Conservation (phyloP, 257 asterid species). For the Przewalskia tangutica region DNA sequence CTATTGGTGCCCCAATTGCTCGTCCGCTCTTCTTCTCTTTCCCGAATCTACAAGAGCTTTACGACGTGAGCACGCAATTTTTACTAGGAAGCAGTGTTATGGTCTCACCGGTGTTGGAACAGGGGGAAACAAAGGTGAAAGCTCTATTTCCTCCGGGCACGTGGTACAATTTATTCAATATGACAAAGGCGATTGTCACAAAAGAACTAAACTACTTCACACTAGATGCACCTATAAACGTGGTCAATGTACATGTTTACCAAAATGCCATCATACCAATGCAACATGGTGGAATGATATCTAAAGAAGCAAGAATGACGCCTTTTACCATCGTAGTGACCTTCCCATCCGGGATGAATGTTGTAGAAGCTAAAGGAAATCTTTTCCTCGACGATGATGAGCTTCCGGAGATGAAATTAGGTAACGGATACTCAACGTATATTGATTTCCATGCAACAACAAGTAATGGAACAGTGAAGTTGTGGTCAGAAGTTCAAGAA, state of each 20-base stretch:
- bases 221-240: constrained; percentile 46
- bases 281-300: constrained; percentile 58
- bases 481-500: constrained; percentile 12
- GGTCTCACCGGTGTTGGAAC: constrained; percentile 43
- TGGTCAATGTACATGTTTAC: constrained; percentile 40
- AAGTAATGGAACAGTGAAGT: neutral
- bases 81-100: constrained; percentile 45
- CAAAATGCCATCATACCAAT: constrained; percentile 41
- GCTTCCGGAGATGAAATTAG: constrained; percentile 31
- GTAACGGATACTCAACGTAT: constrained; percentile 37
- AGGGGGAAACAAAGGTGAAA: constrained; percentile 30
- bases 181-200: constrained; percentile 22
- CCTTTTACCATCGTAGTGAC: constrained; percentile 40
- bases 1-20: constrained; percentile 48
- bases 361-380: constrained; percentile 25
- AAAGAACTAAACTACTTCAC: constrained; percentile 16
- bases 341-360: constrained; percentile 9
- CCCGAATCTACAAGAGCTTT: constrained; percentile 33
- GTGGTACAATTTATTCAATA: constrained; percentile 55
- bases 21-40: constrained; percentile 64
- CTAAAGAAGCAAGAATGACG: constrained; percentile 31
- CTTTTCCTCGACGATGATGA: constrained; percentile 59
- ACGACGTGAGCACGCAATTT: constrained; percentile 40
- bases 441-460: constrained; percentile 1
- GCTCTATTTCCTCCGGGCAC: constrained; percentile 55